phyloP scores from a whole-genome alignment of 2,329 filamentous ascomycete species.

The Trichoderma koningiopsis region DNA sequence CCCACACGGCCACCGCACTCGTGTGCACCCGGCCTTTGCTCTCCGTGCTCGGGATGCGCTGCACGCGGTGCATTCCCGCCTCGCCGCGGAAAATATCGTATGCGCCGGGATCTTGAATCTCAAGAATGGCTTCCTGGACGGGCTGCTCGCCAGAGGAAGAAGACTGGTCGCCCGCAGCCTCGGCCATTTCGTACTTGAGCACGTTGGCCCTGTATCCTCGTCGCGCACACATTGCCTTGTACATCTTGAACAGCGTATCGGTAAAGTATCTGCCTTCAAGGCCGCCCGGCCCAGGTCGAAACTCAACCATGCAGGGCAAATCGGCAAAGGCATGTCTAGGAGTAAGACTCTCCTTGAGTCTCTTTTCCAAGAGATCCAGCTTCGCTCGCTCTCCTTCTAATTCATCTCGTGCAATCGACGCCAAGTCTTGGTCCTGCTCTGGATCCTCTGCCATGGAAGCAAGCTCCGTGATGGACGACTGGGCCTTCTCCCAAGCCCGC shows the following conservation, averaged over 20 bases:
- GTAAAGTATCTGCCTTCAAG: slow-evolving; percentile 91
- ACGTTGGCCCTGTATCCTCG: slow-evolving; percentile 67
- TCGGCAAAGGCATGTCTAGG: slow-evolving; percentile 88
- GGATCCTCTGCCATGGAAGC: slow-evolving; percentile 48
- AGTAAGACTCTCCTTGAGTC: slow-evolving; percentile 75
- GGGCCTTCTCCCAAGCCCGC: slow-evolving; percentile 59
- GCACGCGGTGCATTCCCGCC: slow-evolving; percentile 92
- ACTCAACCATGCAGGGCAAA: slow-evolving; percentile 87
- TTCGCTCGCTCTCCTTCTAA: slow-evolving; percentile 64
- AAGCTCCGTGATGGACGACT: slow-evolving; percentile 57
- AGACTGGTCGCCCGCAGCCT: slow-evolving; percentile 59
- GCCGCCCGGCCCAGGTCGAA: slow-evolving; percentile 88
- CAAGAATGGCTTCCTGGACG: slow-evolving; percentile 84
- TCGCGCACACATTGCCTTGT: slow-evolving; percentile 73
- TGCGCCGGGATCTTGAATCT: slow-evolving; percentile 73
- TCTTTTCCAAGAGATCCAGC: slow-evolving; percentile 64
- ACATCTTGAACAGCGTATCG: slow-evolving; percentile 87
- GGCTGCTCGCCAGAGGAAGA: slow-evolving; percentile 64
- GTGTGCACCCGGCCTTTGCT: slow-evolving; percentile 91
- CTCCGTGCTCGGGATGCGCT: slow-evolving; percentile 90
- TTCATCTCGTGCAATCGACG: slow-evolving; percentile 79
- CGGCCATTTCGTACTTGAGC: slow-evolving; percentile 78
- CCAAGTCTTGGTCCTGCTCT: slow-evolving; percentile 68
- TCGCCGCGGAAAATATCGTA: slow-evolving; percentile 84
- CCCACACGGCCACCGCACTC: slow-evolving; percentile 87